phyloP scores from a whole-genome alignment of 2,329 filamentous ascomycete genomes.

The Sclerotinia sclerotiorum region DNA sequence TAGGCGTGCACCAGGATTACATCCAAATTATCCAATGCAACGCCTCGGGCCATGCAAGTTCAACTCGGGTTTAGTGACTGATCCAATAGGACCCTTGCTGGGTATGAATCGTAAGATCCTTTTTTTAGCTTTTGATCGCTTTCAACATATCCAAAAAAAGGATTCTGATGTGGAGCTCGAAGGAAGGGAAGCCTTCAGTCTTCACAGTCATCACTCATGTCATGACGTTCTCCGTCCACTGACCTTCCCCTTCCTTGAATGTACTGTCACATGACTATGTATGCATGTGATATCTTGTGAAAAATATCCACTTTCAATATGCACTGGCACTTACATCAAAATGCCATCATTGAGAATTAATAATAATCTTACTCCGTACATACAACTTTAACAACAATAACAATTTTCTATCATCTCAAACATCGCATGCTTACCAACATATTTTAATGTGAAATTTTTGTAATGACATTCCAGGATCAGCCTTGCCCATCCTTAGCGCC shows the following conservation, averaged over 20 bases:
- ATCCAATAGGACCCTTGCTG: neutral
- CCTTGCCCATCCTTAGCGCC: constrained; percentile 19
- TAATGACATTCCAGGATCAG: constrained; percentile 12
- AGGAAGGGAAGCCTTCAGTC: neutral
- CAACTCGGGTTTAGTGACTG: neutral
- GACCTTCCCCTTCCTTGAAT: neutral
- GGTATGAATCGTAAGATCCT: constrained; percentile 3
- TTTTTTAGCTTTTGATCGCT: neutral
- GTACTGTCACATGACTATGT: neutral
- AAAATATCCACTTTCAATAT: constrained; percentile 7
- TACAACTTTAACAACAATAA: neutral
- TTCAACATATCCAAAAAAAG: neutral
- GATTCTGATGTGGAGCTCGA: neutral
- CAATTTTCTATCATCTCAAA: neutral
- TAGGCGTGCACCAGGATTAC: neutral
- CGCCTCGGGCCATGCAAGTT: neutral
- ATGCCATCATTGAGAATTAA: no score
- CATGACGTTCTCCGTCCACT: no score
- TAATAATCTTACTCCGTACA: no score
- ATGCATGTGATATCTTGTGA: neutral
- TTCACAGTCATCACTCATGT: neutral
- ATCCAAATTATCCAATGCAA: no score
- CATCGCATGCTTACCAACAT: neutral
- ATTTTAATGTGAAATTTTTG: neutral
- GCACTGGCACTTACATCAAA: neutral